These are phyloP conservation scores for Chrysanthemum makinoi DNA, from an alignment of 129 eudicot genomes.

Conservation along the genomic window DNA sequence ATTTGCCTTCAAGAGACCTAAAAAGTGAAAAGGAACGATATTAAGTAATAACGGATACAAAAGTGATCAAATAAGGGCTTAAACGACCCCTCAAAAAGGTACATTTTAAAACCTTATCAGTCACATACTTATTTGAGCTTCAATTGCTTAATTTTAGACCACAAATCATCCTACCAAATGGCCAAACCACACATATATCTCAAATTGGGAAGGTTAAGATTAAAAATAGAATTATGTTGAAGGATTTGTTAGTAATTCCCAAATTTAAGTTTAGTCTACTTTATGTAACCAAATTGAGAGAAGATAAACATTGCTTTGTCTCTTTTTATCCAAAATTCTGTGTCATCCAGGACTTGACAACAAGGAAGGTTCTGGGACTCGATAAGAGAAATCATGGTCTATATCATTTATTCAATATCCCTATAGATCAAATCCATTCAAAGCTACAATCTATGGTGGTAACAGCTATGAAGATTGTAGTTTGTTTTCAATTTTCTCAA, in stretches of 20 bases:
- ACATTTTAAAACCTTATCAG: no score
- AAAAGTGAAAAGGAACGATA: no score
- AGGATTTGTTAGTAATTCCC: neutral
- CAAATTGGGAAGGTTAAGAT: neutral
- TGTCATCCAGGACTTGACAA: neutral
- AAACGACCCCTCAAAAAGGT: no score
- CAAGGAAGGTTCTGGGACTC: neutral
- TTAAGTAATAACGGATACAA: no score
- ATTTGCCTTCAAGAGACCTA: no score
- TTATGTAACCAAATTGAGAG: neutral
- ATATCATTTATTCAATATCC: neutral
- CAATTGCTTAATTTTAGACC: neutral
- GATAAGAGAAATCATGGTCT: neutral
- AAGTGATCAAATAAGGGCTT: no score
- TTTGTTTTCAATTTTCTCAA: neutral
- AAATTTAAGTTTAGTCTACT: neutral
- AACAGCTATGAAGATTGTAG: neutral
- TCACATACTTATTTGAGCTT: neutral
- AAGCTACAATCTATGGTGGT: neutral
- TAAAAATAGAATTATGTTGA: no score
- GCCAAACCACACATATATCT: neutral
- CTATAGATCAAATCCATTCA: neutral
- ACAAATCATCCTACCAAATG: neutral
- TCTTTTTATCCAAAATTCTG: neutral
- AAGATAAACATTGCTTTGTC: neutral